Evolutionary conservation across 1,139 yeast genomes (phyloP).

Genomic region (Pichia sp.): DNA sequence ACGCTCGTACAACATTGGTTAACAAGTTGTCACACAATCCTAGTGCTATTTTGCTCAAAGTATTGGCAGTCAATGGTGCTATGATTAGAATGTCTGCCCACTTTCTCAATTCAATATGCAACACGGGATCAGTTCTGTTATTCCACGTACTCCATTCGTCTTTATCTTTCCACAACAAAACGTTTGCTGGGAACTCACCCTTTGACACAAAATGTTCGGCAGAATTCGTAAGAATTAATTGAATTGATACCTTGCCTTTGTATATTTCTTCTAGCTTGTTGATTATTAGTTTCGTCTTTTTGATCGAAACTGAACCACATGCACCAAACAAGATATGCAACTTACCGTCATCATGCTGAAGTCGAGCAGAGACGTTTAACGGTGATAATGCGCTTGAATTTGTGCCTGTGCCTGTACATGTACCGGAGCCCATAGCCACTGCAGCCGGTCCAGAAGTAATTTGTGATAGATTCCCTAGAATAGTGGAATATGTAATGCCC

Average conservation of each 20-base stretch:
- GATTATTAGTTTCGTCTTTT: constrained; percentile 70
- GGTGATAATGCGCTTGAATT: constrained; percentile 6
- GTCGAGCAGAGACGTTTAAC: constrained; percentile 10
- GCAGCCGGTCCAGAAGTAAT: neutral
- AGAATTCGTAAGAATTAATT: constrained; percentile 73
- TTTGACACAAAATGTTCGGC: constrained; percentile 74
- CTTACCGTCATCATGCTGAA: constrained; percentile 89
- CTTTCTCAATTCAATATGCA: constrained; percentile 86
- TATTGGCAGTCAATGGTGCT: constrained; percentile 88
- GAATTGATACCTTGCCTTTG: constrained; percentile 68
- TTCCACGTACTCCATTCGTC: constrained; percentile 95
- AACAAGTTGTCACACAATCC: constrained; percentile 87
- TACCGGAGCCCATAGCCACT: neutral
- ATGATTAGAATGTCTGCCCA: constrained; percentile 93
- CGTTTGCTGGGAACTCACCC: constrained; percentile 55
- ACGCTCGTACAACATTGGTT: constrained; percentile 84
- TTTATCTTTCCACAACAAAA: constrained; percentile 78
- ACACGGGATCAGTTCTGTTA: constrained; percentile 79
- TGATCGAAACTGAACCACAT: constrained; percentile 81
- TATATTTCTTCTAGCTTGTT: constrained; percentile 75
- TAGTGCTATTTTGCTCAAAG: constrained; percentile 81
- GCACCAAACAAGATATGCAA: constrained; percentile 83
- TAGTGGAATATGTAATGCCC: neutral
- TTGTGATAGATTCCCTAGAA: neutral
- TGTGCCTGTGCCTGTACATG: neutral